Evolutionary conservation across 129 eudicot species (phyloP).

Genomic region (Flaveria brownii): DNA sequence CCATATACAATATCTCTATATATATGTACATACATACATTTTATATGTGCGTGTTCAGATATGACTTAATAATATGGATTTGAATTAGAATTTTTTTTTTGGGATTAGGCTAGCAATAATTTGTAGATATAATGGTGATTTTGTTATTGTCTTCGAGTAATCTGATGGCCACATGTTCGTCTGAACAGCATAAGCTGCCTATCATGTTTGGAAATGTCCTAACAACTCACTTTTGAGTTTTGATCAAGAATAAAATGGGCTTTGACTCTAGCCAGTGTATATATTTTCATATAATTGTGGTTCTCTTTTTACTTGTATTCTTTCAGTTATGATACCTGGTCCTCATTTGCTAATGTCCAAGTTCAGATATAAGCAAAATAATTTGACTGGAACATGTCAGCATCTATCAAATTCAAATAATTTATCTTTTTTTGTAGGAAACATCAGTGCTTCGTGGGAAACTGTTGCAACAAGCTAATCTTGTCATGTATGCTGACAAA

Average conservation of each 20-base stretch:
- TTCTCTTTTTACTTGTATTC: neutral
- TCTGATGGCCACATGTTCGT: neutral
- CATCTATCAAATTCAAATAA: neutral
- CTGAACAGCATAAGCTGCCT: neutral
- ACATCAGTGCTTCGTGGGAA: slow-evolving; percentile 69
- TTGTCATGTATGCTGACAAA: slow-evolving; percentile 70
- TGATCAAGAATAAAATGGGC: neutral
- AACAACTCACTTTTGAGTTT: neutral
- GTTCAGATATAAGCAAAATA: neutral
- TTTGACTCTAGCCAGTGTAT: neutral
- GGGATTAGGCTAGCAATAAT: neutral
- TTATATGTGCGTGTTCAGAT: neutral
- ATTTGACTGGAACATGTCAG: slow-evolving; percentile 22
- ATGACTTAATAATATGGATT: neutral
- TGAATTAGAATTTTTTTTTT: neutral
- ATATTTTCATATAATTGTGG: neutral
- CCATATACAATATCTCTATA: neutral
- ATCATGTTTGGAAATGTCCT: neutral
- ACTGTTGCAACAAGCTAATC: slow-evolving; percentile 69
- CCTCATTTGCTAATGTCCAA: neutral
- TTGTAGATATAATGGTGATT: neutral
- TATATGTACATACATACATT: neutral
- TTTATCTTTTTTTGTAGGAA: slow-evolving; percentile 50
- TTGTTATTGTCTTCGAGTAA: neutral
- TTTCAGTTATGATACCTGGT: slow-evolving; percentile 1